These are phyloP conservation scores for Andrographis paniculata DNA, from an alignment of 305 asterid genomes.

Conservation along the genomic window DNA sequence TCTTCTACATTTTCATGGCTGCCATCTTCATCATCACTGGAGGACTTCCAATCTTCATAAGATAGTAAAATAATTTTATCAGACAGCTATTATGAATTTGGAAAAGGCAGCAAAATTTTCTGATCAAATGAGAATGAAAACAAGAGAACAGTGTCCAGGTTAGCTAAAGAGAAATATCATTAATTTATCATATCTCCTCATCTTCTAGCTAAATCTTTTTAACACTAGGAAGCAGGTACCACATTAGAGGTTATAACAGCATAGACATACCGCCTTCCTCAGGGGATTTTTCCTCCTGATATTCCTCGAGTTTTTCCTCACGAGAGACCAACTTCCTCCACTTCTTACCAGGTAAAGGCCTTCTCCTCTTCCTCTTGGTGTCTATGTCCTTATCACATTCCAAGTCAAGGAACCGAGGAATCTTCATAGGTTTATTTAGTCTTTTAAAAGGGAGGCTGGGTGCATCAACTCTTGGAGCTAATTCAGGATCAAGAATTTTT, in stretches of 20 bases:
- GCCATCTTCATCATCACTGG: conserved; percentile 53
- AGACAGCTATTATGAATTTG: conserved; percentile 14
- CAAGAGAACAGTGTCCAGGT: conserved; percentile 2
- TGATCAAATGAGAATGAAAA: conserved; percentile 9
- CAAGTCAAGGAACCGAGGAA: conserved; percentile 36
- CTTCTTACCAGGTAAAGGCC: conserved; percentile 77
- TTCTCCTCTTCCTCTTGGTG: conserved; percentile 48
- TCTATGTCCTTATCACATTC: conserved; percentile 37
- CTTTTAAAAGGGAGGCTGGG: conserved; percentile 71
- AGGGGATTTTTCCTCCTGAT: conserved; percentile 33
- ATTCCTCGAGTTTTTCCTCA: conserved; percentile 34
- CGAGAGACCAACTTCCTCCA: conserved; percentile 58
- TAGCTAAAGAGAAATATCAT: conserved; percentile 6
- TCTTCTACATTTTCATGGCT: conserved; percentile 42
- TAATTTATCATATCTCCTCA: conserved; percentile 1
- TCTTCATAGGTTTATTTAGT: conserved; percentile 46
- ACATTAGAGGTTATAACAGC: conserved; percentile 15
- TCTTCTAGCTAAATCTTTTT: conserved; percentile 16
- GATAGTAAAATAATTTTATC: conserved; percentile 18
- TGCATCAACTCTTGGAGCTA: conserved; percentile 62
- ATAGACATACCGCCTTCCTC: conserved; percentile 46
- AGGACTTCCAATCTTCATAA: conserved; percentile 43
- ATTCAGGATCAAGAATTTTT: conserved; percentile 67
- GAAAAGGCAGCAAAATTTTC: conserved; percentile 1
- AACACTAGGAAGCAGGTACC: conserved; percentile 5